These are phyloP conservation scores for Penicillium occitanis DNA, from an alignment of 2,329 filamentous ascomycete species.

Conservation along the genomic window DNA sequence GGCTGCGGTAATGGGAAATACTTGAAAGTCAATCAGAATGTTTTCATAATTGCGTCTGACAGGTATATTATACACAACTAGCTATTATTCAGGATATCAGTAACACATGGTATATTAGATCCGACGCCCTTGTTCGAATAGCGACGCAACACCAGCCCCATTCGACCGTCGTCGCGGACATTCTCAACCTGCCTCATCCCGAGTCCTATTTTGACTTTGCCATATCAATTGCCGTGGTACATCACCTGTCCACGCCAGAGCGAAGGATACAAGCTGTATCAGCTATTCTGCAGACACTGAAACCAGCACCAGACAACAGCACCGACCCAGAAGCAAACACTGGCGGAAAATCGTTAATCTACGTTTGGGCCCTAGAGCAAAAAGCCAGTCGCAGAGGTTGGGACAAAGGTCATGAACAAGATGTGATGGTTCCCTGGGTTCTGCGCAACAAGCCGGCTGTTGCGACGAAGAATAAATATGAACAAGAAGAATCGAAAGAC, in stretches of 20 bases:
- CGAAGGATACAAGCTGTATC: slow-evolving; percentile 71
- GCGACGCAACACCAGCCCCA: slow-evolving; percentile 60
- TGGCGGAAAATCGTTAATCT: slow-evolving; percentile 71
- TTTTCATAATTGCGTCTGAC: slow-evolving; percentile 84
- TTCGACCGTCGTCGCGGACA: slow-evolving; percentile 75
- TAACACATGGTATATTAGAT: slow-evolving; percentile 43
- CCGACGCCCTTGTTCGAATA: slow-evolving; percentile 58
- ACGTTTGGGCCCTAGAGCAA: slow-evolving; percentile 96
- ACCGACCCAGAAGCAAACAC: slow-evolving; percentile 18
- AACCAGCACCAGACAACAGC: slow-evolving; percentile 21
- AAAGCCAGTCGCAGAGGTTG: slow-evolving; percentile 81
- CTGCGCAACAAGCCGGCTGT: slow-evolving; percentile 50
- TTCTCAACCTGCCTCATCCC: slow-evolving; percentile 77
- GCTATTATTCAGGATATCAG: background rate
- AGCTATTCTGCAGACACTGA: slow-evolving; percentile 67
- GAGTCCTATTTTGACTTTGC: slow-evolving; percentile 71
- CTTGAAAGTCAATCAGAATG: slow-evolving; percentile 69
- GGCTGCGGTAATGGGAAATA: slow-evolving; percentile 99
- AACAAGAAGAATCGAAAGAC: slow-evolving; percentile 25
- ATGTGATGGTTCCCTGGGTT: slow-evolving; percentile 96
- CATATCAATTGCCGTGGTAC: slow-evolving; percentile 90
- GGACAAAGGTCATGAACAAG: slow-evolving; percentile 79
- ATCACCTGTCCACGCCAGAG: slow-evolving; percentile 79
- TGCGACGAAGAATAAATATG: slow-evolving; percentile 23
- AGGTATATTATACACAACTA: slow-evolving; percentile 53